Base-by-base conservation (phyloP, 1,284 basidiomycete genomes). In the Sporisorium scitamineum region DNA sequence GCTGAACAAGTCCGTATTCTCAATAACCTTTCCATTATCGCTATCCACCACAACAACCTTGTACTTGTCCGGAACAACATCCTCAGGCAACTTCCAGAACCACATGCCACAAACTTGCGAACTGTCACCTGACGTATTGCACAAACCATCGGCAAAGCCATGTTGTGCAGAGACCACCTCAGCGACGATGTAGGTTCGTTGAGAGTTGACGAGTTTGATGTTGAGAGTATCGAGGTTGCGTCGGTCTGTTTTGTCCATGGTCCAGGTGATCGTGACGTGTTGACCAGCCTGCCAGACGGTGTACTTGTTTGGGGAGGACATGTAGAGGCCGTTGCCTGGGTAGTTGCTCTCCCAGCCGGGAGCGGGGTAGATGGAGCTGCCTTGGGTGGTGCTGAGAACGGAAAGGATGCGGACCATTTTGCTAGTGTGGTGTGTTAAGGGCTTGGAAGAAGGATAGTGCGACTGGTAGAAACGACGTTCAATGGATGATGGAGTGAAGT, bases 371-470 rank as follows among this genome's bases (percentile, higher is more conserved):
- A n/a, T n/a, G n/a, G n/a, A n/a, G n/a, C n/a, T n/a, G 13, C n/a
- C 1, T 3, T 20, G 34, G 34, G 14, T 18, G 16, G 44, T 24
- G 24, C 44, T 27, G 20, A 47, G 44, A 47, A 14, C 24, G 24
- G 44, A 26, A 24, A 47, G 16, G 44, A 47, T 47, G 24, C 44
- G 44, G 22, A 47, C 44, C 26, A 47, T 47, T 16, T 27, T 47
- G 41, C 10, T 24, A 48, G 37, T 26, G 29, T 39, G 18, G 54
- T n/a, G n/a, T n/a, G n/a, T n/a, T n/a, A n/a, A n/a, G n/a, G n/a
- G n/a, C n/a, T n/a, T n/a, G n/a, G n/a, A 39, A 39, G 37, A 39
- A 14, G 18, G 37, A 39, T 39, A 16, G 37, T 39, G n/a, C n/a
- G n/a, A n/a, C n/a, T n/a, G n/a, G n/a, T n/a, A n/a, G n/a, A n/a